phyloP scores from a whole-genome alignment of 148 eudicot genomes.

The Vaccinium vitisidaea region DNA sequence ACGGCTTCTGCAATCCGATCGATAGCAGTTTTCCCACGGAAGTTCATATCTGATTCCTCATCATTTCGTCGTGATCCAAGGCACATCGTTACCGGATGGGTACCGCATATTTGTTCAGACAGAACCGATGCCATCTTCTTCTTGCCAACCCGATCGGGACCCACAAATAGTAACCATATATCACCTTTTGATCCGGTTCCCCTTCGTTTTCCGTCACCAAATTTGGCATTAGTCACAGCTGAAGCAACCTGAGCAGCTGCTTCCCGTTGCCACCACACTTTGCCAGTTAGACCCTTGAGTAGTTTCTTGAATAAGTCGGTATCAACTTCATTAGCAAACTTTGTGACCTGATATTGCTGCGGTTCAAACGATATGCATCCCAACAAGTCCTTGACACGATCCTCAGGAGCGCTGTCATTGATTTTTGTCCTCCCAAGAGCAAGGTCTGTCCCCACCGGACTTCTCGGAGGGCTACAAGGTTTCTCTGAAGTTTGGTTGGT shows the following conservation, averaged over 20 bases:
- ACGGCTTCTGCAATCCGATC: slow-evolving; percentile 83
- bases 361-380: slow-evolving; percentile 65
- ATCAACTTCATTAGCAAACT: slow-evolving; percentile 51
- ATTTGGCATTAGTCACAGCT: slow-evolving; percentile 57
- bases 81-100: slow-evolving; percentile 45
- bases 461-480: slow-evolving; percentile 42
- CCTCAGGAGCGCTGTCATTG: slow-evolving; percentile 24
- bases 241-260: slow-evolving; percentile 82
- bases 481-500: slow-evolving; percentile 20
- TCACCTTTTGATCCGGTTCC: slow-evolving; percentile 67
- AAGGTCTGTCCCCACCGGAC: slow-evolving; percentile 89
- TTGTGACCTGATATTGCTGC: slow-evolving; percentile 33
- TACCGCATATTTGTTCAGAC: slow-evolving; percentile 62
- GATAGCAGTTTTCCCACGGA: slow-evolving; percentile 77
- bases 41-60: slow-evolving; percentile 54
- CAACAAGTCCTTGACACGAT: slow-evolving; percentile 47
- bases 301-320: slow-evolving; percentile 74
- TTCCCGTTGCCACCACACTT: slow-evolving; percentile 91
- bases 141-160: slow-evolving; percentile 83
- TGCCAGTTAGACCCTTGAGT: slow-evolving; percentile 76
- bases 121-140: slow-evolving; percentile 84
- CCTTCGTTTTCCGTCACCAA: slow-evolving; percentile 53
- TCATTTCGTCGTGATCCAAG: slow-evolving; percentile 70
- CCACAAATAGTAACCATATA: slow-evolving; percentile 76
- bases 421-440: slow-evolving; percentile 55